These are phyloP conservation scores for Acanthochlamys bracteata DNA, from an alignment of 106 monocot genomes.

Conservation along the genomic window DNA sequence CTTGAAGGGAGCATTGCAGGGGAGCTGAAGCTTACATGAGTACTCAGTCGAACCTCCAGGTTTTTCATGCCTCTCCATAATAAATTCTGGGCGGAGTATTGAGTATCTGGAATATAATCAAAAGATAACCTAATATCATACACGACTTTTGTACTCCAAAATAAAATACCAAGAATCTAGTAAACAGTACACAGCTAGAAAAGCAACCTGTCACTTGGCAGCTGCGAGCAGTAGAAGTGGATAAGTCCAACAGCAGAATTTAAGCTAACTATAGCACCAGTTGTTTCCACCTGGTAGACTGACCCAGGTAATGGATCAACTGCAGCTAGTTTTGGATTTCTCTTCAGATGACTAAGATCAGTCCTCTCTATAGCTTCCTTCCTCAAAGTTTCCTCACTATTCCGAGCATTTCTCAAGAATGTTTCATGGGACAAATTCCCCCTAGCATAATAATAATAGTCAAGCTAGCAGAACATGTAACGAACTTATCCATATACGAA, in stretches of 20 bases:
- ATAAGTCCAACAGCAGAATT: constrained; percentile 99
- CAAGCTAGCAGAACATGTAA: too few species aligned
- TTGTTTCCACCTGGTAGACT: constrained; percentile 86
- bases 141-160: too few species aligned
- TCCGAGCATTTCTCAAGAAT: constrained; percentile 92
- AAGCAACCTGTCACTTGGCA: constrained; percentile 86
- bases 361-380: constrained; percentile 98
- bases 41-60: constrained; percentile 66
- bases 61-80: constrained; percentile 82
- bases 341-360: constrained; percentile 96
- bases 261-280: constrained; percentile 94
- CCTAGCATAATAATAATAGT: constrained; percentile 25
- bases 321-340: constrained; percentile 37
- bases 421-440: constrained; percentile 89
- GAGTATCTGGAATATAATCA: too few species aligned
- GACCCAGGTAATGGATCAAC: constrained; percentile 54
- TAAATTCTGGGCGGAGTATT: constrained; percentile 95
- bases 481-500: too few species aligned
- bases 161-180: too few species aligned
- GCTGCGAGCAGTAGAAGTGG: constrained; percentile 95
- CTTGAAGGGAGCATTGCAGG: constrained; percentile 96
- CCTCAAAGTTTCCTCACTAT: constrained; percentile 95
- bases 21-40: constrained; percentile 96
- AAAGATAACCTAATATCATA: too few species aligned
- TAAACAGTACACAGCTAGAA: neutral